phyloP scores from a whole-genome alignment of 176 grass and related monocot genomes.

The Oryza glaberrima region DNA sequence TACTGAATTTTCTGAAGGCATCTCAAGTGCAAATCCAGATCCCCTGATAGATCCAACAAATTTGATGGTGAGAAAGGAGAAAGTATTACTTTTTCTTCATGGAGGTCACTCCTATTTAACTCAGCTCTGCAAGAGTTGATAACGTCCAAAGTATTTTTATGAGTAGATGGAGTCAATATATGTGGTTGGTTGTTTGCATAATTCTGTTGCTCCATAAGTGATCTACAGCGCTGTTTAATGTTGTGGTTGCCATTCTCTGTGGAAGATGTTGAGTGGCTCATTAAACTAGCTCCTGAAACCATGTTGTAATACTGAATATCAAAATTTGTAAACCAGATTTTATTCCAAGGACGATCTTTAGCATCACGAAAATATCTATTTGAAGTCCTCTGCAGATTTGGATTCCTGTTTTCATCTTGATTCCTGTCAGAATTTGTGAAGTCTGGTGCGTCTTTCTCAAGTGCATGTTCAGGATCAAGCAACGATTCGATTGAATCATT shows the following conservation, averaged over 20 bases:
- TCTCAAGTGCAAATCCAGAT: conserved; percentile 50
- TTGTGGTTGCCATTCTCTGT: conserved; percentile 12
- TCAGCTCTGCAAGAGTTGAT: neutral
- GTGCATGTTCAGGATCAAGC: conserved; percentile 3
- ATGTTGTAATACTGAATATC: neutral
- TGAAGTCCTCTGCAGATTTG: conserved; percentile 5
- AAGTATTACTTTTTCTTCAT: conserved; percentile 28
- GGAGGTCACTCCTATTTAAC: conserved; percentile 25
- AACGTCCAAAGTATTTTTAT: conserved; percentile 36
- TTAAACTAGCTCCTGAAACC: neutral
- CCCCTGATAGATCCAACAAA: conserved; percentile 55
- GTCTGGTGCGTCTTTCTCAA: neutral
- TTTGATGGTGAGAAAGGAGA: conserved; percentile 26
- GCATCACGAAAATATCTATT: conserved; percentile 28
- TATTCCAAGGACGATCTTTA: conserved; percentile 33
- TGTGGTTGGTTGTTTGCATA: neutral
- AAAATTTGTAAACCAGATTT: conserved; percentile 27
- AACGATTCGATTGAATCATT: conserved; percentile 13
- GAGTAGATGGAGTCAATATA: conserved; percentile 36
- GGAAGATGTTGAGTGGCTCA: conserved; percentile 27
- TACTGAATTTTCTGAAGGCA: conserved; percentile 58
- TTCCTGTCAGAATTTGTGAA: neutral
- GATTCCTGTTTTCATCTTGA: conserved; percentile 37
- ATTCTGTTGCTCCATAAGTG: conserved; percentile 6
- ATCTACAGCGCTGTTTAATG: neutral